Evolutionary conservation across 371 early-diverging fungal genomes (phyloP).

Genomic region (Zychaea mexicana): DNA sequence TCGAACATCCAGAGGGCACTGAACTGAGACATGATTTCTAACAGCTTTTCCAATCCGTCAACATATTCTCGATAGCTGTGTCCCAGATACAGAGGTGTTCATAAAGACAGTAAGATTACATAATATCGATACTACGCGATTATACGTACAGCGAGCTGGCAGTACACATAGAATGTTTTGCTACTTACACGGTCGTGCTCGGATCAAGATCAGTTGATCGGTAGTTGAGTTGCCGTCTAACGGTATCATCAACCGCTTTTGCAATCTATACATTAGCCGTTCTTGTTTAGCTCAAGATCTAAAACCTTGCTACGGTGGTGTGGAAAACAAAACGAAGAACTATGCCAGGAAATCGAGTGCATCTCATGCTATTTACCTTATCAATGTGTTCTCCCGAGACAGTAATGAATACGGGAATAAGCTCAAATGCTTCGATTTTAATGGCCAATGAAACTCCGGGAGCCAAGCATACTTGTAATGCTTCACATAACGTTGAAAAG

Average conservation of each 20-base stretch:
- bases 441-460: slow-evolving; percentile 17
- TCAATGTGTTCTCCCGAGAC: slow-evolving; percentile 23
- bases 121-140: too few relatives aligned
- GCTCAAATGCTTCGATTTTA: slow-evolving; percentile 30
- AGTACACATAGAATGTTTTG: too few relatives aligned
- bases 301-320: too few relatives aligned
- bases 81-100: not conserved
- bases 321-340: too few relatives aligned
- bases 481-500: slow-evolving; percentile 25
- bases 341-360: too few relatives aligned
- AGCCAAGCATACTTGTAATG: slow-evolving; percentile 19
- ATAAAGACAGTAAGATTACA: not conserved
- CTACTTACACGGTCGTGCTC: slow-evolving; percentile 23
- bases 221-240: slow-evolving; percentile 55
- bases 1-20: slow-evolving; percentile 52
- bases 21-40: slow-evolving; percentile 46
- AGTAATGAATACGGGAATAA: slow-evolving; percentile 36
- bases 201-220: slow-evolving; percentile 44
- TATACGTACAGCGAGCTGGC: too few relatives aligned
- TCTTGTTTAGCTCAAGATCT: too few relatives aligned
- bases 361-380: slow-evolving; percentile 3
- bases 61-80: slow-evolving; percentile 58
- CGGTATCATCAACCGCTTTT: slow-evolving; percentile 25
- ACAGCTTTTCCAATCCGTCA: slow-evolving; percentile 50
- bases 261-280: too few relatives aligned